Conservation (phyloP, 208 protist species). For the Crithidia fasciculata region DNA sequence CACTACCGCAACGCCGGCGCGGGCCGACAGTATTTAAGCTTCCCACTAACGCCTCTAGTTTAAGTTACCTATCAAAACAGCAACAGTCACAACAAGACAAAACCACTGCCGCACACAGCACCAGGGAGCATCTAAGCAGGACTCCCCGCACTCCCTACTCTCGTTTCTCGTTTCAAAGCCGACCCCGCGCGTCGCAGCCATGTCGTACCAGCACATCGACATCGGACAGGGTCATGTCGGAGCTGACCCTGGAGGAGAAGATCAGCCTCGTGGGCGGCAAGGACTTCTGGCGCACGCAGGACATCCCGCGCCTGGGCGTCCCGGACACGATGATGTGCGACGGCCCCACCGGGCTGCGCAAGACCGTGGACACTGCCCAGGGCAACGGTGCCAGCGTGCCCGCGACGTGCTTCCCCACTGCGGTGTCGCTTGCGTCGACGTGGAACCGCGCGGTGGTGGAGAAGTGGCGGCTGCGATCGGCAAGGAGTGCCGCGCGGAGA, state of each 20-base stretch:
- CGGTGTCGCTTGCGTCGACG: conserved; percentile 17
- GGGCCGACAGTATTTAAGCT: no score
- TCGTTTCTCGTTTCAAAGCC: no score
- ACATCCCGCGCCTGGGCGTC: conserved; percentile 9
- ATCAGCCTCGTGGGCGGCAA: conserved; percentile 13
- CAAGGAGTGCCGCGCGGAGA: conserved; percentile 17
- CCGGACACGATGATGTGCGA: conserved; percentile 13
- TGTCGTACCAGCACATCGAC: conserved; percentile 15
- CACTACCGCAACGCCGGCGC: no score
- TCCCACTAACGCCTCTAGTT: no score
- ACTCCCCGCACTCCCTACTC: no score
- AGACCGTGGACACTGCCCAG: conserved; percentile 2
- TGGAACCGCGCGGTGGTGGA: conserved; percentile 19
- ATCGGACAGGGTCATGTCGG: conserved; percentile 10
- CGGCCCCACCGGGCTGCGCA: conserved; percentile 16
- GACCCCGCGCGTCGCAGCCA: not conserved
- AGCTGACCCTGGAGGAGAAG: conserved; percentile 32
- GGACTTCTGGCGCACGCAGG: conserved; percentile 8
- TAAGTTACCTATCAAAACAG: no score
- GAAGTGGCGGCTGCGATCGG: conserved; percentile 6
- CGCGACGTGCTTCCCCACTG: conserved; percentile 22
- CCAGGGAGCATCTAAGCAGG: no score
- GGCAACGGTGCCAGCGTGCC: conserved; percentile 4
- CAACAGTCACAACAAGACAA: not conserved
- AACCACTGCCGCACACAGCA: not conserved